Conservation (phyloP, 2,329 filamentous ascomycete genomes). For the Colletotrichum lindemuthianum region DNA sequence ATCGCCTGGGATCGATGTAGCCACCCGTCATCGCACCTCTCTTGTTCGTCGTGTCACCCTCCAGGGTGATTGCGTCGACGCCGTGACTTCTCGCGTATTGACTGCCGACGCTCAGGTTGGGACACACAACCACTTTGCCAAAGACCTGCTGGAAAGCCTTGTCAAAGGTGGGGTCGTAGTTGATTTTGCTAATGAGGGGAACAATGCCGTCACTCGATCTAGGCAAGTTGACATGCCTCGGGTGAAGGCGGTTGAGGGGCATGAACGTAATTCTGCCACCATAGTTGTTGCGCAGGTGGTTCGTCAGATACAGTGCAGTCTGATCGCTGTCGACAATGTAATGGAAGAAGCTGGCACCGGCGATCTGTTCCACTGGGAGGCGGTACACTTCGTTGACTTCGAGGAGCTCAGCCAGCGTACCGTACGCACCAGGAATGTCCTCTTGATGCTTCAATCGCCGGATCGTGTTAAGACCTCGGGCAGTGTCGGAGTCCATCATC, state of each 20-base stretch:
- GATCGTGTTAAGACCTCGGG: conserved; percentile 86
- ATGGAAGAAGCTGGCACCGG: conserved; percentile 92
- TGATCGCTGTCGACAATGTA: conserved; percentile 94
- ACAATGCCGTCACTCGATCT: conserved; percentile 76
- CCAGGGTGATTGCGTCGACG: conserved; percentile 91
- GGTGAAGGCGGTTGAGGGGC: conserved; percentile 84
- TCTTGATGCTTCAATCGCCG: conserved; percentile 82
- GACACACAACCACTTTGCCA: conserved; percentile 93
- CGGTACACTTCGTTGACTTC: conserved; percentile 86
- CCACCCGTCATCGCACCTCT: conserved; percentile 95
- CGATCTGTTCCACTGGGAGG: conserved; percentile 90
- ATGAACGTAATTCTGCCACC: conserved; percentile 94
- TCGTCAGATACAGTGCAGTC: conserved; percentile 84
- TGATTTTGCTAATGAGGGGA: conserved; percentile 85
- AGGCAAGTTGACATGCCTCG: conserved; percentile 79
- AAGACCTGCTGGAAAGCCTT: conserved; percentile 95
- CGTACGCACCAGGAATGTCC: conserved; percentile 87
- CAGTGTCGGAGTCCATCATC: conserved; percentile 90
- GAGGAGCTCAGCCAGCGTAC: conserved; percentile 92
- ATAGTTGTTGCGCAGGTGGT: conserved; percentile 80
- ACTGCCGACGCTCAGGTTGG: conserved; percentile 84
- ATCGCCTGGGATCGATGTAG: conserved; percentile 87
- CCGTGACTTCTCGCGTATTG: conserved; percentile 94
- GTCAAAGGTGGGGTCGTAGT: conserved; percentile 80
- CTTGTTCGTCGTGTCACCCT: conserved; percentile 95